Evolutionary conservation across 1,139 yeast species (phyloP).

Genomic region (Hanseniaspora uvarum): DNA sequence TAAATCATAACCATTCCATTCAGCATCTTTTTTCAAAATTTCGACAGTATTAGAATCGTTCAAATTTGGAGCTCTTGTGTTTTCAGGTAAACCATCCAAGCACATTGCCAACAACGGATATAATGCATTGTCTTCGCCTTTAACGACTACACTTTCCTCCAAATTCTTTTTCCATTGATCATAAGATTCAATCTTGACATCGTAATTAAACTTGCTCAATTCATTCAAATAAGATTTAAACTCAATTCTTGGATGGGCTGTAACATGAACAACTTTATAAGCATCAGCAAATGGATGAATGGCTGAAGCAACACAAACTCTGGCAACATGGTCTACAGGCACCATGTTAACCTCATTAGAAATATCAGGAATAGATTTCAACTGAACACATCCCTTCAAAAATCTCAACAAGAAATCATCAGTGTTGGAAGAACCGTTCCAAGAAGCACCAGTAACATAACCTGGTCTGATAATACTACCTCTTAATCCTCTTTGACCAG

Average conservation of each 20-base stretch:
- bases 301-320: constrained; percentile 76
- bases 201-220: constrained; percentile 62
- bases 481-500: constrained; percentile 74
- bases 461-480: constrained; percentile 95
- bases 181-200: constrained; percentile 53
- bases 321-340: constrained; percentile 96
- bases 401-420: constrained; percentile 91
- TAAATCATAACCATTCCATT: constrained; percentile 55
- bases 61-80: constrained; percentile 88
- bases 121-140: constrained; percentile 67
- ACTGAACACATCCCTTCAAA: constrained; percentile 86
- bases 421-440: constrained; percentile 81
- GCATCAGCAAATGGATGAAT: constrained; percentile 47
- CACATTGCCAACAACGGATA: constrained; percentile 92
- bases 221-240: constrained; percentile 65
- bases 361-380: constrained; percentile 78
- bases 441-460: constrained; percentile 78
- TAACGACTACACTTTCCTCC: constrained; percentile 66
- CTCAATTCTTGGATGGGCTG: constrained; percentile 85
- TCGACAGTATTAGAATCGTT: constrained; percentile 70
- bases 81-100: constrained; percentile 78
- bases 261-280: constrained; percentile 82
- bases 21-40: constrained; percentile 51
- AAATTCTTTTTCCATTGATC: constrained; percentile 66
- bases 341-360: constrained; percentile 87